Percentiles rank a stretch among this genome's conserved stretches.
These are phyloP conservation scores for Secale cereale DNA, from an alignment of 176 grass and related monocot species.

Conservation along the genomic window DNA sequence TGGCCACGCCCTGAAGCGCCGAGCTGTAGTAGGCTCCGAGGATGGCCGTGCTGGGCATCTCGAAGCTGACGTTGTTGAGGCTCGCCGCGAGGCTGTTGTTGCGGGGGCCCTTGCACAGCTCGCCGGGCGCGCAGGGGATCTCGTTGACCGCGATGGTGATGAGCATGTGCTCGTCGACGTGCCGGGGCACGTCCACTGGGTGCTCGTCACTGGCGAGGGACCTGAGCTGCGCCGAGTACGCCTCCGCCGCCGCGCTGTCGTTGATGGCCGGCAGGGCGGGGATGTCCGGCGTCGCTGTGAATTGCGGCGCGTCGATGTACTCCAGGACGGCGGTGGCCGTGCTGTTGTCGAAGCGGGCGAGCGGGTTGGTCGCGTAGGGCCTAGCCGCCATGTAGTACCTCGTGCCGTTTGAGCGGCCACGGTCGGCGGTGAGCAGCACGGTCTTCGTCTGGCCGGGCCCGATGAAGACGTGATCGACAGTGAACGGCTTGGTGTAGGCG, in stretches of 20 bases:
- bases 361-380: not conserved
- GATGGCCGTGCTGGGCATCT: not conserved
- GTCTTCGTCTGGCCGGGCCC: constrained; percentile 40
- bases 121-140: not conserved
- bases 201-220: not conserved
- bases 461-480: constrained; percentile 34
- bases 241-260: constrained; percentile 3
- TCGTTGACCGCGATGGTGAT: constrained; percentile 21
- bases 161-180: constrained; percentile 39
- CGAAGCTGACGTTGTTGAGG: constrained; percentile 56
- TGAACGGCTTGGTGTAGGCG: constrained; percentile 38
- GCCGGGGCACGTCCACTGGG: not conserved
- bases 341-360: not conserved
- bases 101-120: not conserved
- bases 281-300: not conserved
- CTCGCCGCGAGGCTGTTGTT: constrained; percentile 22
- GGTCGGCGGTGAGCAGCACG: constrained; percentile 29
- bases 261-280: not conserved
- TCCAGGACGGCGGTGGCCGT: constrained; percentile 28
- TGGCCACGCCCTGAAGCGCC: not conserved
- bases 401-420: not conserved
- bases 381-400: constrained; percentile 44
- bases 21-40: constrained; percentile 29
- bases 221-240: constrained; percentile 2
- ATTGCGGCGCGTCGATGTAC: not conserved